These are phyloP conservation scores for Xerocomus potaroensis DNA, from an alignment of 768 basidiomycete genomes.

Conservation along the genomic window DNA sequence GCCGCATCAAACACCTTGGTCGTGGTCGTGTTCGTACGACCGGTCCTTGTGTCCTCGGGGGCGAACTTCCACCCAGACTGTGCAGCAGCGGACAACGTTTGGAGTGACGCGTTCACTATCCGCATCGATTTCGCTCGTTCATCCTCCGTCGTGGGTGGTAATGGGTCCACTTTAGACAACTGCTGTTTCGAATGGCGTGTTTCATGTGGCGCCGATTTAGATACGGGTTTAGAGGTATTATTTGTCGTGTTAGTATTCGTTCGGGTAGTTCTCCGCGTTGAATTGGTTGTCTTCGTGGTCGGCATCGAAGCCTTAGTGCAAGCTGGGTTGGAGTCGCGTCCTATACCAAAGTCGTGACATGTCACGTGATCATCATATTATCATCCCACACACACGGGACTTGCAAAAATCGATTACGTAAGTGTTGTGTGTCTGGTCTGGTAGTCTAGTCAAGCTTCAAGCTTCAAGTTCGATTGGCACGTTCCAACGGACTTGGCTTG, in stretches of 20 bases:
- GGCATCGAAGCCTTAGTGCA: slow-evolving; percentile 7
- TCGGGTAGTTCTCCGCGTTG: slow-evolving; percentile 11
- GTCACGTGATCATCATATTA: slow-evolving; percentile 15
- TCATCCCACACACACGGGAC: no score
- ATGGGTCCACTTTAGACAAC: slow-evolving; percentile 2
- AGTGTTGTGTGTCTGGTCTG: no score
- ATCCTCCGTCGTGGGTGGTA: slow-evolving; percentile 29
- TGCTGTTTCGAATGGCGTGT: slow-evolving; percentile 27
- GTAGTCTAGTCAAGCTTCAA: no score
- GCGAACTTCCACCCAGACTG: slow-evolving; percentile 59
- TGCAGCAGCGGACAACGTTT: slow-evolving; percentile 46
- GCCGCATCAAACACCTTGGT: slow-evolving; percentile 34
- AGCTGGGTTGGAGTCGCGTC: no score
- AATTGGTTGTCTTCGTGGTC: slow-evolving; percentile 2
- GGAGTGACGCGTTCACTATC: slow-evolving; percentile 57
- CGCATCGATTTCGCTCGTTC: slow-evolving; percentile 51
- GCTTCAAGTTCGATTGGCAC: no score
- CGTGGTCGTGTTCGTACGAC: slow-evolving; percentile 20
- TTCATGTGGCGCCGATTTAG: slow-evolving; percentile 27
- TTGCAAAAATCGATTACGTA: no score
- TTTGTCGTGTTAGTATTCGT: slow-evolving; percentile 4
- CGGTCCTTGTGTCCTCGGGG: slow-evolving; percentile 23
- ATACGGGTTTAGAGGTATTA: slow-evolving; percentile 17
- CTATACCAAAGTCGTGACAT: slow-evolving; percentile 3
- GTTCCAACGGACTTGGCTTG: no score